Conservation (phyloP, 257 asterid species). For the Fraxinus pennsylvanica region DNA sequence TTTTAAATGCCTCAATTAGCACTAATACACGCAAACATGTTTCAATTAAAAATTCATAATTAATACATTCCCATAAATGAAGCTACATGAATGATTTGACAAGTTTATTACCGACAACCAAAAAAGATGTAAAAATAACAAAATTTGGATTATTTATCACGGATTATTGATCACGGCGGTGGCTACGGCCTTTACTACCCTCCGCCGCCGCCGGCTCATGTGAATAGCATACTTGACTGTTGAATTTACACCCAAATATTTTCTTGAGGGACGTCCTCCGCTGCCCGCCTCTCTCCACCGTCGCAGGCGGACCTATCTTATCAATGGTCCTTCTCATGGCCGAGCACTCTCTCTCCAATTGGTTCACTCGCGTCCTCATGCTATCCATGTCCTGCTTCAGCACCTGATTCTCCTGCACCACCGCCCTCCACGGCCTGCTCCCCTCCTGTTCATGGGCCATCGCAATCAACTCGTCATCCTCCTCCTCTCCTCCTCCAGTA, state of each 20-base stretch:
- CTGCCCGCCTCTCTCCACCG: slow-evolving; percentile 40
- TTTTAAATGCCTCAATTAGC: too few species aligned
- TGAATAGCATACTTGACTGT: slow-evolving; percentile 90
- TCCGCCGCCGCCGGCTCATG: slow-evolving; percentile 68
- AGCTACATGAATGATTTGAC: not conserved
- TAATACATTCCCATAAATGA: too few species aligned
- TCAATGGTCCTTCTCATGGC: slow-evolving; percentile 69
- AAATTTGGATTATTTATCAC: not conserved
- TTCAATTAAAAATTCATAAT: too few species aligned
- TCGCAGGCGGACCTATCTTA: slow-evolving; percentile 41
- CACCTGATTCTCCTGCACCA: slow-evolving; percentile 85
- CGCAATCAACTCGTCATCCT: slow-evolving; percentile 20
- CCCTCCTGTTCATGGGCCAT: slow-evolving; percentile 34
- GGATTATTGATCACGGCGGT: slow-evolving; percentile 36
- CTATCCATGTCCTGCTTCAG: slow-evolving; percentile 76
- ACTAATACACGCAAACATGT: too few species aligned
- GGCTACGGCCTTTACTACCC: slow-evolving; percentile 53
- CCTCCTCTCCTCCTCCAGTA: slow-evolving; percentile 29
- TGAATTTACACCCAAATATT: slow-evolving; percentile 81
- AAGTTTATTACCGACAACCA: not conserved
- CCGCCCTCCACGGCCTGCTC: slow-evolving; percentile 56
- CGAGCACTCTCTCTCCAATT: slow-evolving; percentile 78
- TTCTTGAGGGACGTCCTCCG: slow-evolving; percentile 44
- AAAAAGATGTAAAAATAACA: not conserved
- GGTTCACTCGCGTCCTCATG: slow-evolving; percentile 83